Evolutionary conservation across 116 monocot species (phyloP).

Genomic region (Papilionanthe hybrid): DNA sequence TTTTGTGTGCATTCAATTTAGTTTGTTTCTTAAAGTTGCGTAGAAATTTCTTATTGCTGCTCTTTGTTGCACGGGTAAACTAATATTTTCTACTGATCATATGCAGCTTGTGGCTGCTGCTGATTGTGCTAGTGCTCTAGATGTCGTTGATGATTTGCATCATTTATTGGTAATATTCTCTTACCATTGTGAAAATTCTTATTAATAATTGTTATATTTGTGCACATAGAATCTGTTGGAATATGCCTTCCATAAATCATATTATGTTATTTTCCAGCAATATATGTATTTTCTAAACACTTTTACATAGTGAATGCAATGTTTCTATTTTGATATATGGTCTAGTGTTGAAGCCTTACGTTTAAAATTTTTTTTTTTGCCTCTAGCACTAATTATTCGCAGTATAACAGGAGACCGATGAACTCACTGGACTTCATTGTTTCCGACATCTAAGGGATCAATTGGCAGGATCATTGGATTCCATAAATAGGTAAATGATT

Average conservation of each 20-base stretch:
- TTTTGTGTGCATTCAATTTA: background rate
- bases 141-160: slow-evolving; percentile 94
- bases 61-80: slow-evolving; percentile 7
- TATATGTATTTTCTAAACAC: background rate
- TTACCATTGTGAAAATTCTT: background rate
- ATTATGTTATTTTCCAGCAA: slow-evolving; percentile 1
- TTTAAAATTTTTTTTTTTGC: background rate
- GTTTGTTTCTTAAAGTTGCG: too few relatives aligned
- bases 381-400: background rate
- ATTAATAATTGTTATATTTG: background rate
- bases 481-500: slow-evolving; percentile 66
- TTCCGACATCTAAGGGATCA: slow-evolving; percentile 91
- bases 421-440: slow-evolving; percentile 93
- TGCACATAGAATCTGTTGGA: background rate
- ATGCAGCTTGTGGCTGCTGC: slow-evolving; percentile 87
- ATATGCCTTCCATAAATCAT: background rate
- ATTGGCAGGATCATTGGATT: slow-evolving; percentile 60
- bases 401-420: slow-evolving; percentile 73
- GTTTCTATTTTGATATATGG: background rate
- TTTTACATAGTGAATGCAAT: background rate
- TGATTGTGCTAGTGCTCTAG: slow-evolving; percentile 94
- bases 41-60: background rate
- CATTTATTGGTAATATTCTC: slow-evolving; percentile 62
- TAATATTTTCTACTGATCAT: slow-evolving; percentile 10
- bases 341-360: background rate